phyloP scores from a whole-genome alignment of 1,139 yeast species.

The Maudiozyma humilis region DNA sequence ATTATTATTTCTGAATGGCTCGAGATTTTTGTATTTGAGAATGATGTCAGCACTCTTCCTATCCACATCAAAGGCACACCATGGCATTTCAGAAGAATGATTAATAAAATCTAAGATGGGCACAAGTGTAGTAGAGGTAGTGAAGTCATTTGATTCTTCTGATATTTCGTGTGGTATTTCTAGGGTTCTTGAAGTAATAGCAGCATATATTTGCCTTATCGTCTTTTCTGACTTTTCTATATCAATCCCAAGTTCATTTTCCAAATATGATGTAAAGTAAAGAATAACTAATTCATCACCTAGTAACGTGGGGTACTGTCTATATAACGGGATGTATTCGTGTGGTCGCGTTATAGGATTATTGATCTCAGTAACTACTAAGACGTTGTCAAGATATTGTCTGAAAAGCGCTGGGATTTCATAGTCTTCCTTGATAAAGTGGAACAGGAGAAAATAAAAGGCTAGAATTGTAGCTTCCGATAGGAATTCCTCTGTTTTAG shows the following conservation, averaged over 20 bases:
- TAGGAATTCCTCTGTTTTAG: neutral
- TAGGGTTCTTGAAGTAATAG: slow-evolving; percentile 49
- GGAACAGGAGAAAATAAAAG: slow-evolving; percentile 18
- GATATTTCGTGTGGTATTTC: slow-evolving; percentile 47
- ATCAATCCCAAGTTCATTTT: slow-evolving; percentile 7
- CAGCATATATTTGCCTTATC: slow-evolving; percentile 40
- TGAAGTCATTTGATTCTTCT: slow-evolving; percentile 31
- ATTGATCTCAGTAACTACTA: slow-evolving; percentile 18
- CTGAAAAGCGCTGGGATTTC: slow-evolving; percentile 16
- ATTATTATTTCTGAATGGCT: neutral
- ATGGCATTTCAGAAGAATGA: slow-evolving; percentile 35
- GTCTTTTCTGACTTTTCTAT: slow-evolving; percentile 8
- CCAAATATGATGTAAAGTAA: slow-evolving; percentile 24
- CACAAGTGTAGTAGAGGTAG: slow-evolving; percentile 49
- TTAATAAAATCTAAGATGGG: slow-evolving; percentile 64
- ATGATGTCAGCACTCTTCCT: slow-evolving; percentile 40
- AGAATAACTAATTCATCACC: slow-evolving; percentile 9
- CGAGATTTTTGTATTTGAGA: slow-evolving; percentile 28
- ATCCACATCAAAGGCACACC: slow-evolving; percentile 58
- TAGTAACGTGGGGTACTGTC: slow-evolving; percentile 8
- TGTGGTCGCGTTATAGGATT: slow-evolving; percentile 12
- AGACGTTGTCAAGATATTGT: slow-evolving; percentile 19
- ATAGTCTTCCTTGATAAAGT: slow-evolving; percentile 8
- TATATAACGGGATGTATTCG: slow-evolving; percentile 1
- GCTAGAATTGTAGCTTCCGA: slow-evolving; percentile 6